Base-by-base conservation (phyloP, 2,329 filamentous ascomycete species). In the Penicillium sp. region DNA sequence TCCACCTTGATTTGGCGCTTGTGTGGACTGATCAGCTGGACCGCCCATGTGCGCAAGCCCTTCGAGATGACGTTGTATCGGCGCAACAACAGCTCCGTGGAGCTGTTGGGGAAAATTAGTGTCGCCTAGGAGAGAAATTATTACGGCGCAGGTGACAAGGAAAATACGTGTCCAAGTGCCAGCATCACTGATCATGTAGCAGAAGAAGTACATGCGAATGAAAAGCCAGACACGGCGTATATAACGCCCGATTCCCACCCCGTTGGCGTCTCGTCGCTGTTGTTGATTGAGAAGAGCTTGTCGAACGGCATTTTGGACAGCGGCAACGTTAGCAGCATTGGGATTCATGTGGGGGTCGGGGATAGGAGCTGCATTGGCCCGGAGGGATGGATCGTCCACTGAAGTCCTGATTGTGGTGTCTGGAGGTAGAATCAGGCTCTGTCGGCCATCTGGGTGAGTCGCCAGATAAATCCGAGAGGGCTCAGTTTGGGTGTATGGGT, bases 171-270 rank as follows among this genome's bases (percentile, higher is more conserved):
- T 68, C 73, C 74, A 78, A 3, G 73, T 75, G 5, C 74, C 74
- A n/a, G 75, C 70, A 18, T 76, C 75, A 23, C 78, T 78, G 52
- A 85, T 77, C 61, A 86, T 77, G 64, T 83, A 85, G 48, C 80
- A 77, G 61, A 86, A 83, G 51, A 81, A 78, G 51, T 82, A 78
- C 17, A 86, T 67, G 8, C 84, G 79, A 42, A 84, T 68, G 20
- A 85, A 76, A 2, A 85, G 75, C 84, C 84, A 87, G 20, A 80
- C 57, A 21, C 80, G 77, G 40, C 72, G 53, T 15, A 76, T 54
- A 37, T 75, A 65, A 39, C 77, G 73, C 2, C 64, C 70, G 23
- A 80, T 57, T 7, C 75, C 62, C 24, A 69, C 66, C 10, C 58
- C 56, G 34, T 60, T 32, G 17, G 61, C 58, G 30, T 59, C 52